phyloP scores from a whole-genome alignment of 306 rosid species.

The Pterocarpus santalinus region DNA sequence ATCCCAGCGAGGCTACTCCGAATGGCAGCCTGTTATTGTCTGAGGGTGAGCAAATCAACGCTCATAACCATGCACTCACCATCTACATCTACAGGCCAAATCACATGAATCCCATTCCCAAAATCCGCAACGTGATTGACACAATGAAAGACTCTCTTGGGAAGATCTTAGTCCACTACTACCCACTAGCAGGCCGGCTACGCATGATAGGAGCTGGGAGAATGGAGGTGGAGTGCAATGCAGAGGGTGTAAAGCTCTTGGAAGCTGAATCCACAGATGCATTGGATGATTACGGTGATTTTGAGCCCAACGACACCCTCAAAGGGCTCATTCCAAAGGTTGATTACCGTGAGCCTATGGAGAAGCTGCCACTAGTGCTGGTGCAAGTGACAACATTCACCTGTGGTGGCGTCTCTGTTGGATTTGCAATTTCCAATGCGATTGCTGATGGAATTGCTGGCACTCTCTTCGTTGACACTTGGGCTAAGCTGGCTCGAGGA shows the following conservation, averaged over 20 bases:
- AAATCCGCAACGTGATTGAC: background rate
- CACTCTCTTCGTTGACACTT: slow-evolving; percentile 8
- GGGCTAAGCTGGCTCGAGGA: slow-evolving; percentile 31
- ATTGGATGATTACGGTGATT: slow-evolving; percentile 26
- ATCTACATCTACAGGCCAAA: slow-evolving; percentile 9
- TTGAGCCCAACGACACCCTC: slow-evolving; percentile 7
- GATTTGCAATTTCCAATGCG: background rate
- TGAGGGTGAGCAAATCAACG: background rate
- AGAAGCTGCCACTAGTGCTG: background rate
- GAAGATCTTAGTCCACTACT: slow-evolving; percentile 17
- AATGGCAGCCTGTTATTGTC: background rate
- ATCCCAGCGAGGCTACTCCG: slow-evolving; percentile 3
- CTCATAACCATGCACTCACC: background rate
- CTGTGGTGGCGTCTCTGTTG: slow-evolving; percentile 20
- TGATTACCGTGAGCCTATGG: slow-evolving; percentile 25
- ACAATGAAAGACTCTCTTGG: slow-evolving; percentile 18
- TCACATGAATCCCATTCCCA: background rate
- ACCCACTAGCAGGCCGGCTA: slow-evolving; percentile 35
- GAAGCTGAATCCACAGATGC: background rate
- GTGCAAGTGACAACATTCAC: slow-evolving; percentile 27
- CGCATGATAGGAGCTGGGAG: background rate
- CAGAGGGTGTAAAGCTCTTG: slow-evolving; percentile 4
- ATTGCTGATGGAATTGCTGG: slow-evolving; percentile 12
- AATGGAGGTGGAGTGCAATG: slow-evolving; percentile 1
- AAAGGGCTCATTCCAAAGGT: slow-evolving; percentile 6